Evolutionary conservation across 176 grass and related monocot species (phyloP).

Genomic region (Microstegium vimineum): DNA sequence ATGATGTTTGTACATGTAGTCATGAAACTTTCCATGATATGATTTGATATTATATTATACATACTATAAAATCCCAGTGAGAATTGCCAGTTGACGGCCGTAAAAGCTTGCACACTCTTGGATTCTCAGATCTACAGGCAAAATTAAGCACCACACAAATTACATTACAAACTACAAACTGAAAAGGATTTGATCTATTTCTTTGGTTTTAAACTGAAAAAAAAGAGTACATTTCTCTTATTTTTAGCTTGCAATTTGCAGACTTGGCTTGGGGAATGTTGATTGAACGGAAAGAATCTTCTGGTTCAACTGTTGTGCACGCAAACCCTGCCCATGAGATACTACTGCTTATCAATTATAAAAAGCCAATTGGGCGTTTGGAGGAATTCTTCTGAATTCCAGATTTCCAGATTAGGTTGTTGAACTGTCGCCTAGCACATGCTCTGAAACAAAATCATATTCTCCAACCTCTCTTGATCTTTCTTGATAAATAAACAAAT

Average conservation of each 20-base stretch:
- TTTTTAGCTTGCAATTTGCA: not conserved
- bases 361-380: not conserved
- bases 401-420: not conserved
- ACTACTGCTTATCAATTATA: not conserved
- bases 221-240: not conserved
- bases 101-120: not conserved
- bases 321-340: no score
- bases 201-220: not conserved
- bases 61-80: not conserved
- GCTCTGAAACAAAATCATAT: not conserved
- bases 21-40: not conserved
- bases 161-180: no score
- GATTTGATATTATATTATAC: not conserved
- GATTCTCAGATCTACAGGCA: not conserved
- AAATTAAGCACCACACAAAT: not conserved
- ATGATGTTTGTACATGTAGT: not conserved
- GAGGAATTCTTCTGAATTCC: not conserved
- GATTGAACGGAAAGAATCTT: not conserved
- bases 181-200: no score
- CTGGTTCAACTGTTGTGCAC: not conserved
- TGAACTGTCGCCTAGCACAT: not conserved
- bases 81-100: not conserved
- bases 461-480: not conserved
- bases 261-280: not conserved
- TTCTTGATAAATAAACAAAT: not conserved